A percentile compares a stretch with the other conserved stretches of the same genome.
Evolutionary conservation across 768 basidiomycete species (phyloP).

Genomic region (Gelatoporia subvermispora): DNA sequence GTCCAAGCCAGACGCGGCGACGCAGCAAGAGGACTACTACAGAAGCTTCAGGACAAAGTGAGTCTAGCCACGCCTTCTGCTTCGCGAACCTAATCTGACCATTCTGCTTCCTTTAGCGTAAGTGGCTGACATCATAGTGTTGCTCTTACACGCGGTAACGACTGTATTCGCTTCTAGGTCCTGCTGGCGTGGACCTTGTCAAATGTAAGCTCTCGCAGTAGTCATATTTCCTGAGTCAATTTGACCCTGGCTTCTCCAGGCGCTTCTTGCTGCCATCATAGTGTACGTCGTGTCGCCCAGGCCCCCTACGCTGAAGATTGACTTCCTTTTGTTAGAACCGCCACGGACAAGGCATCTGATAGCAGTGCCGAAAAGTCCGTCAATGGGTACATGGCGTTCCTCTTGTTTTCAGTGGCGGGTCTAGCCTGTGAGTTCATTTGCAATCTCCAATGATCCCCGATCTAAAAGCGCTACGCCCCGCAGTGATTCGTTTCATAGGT

Average conservation of each 20-base stretch:
- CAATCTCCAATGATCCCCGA: background rate
- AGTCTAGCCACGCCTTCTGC: conserved; percentile 15
- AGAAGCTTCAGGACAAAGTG: conserved; percentile 84
- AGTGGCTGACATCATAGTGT: conserved; percentile 1
- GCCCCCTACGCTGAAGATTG: background rate
- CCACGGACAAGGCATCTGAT: conserved; percentile 46
- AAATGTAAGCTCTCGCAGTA: conserved; percentile 49
- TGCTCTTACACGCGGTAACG: conserved; percentile 9
- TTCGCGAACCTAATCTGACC: background rate
- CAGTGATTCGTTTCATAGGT: conserved; percentile 84
- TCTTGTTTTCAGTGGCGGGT: conserved; percentile 83
- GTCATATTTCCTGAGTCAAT: background rate
- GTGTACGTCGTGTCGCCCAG: conserved; percentile 41
- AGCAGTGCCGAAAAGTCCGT: conserved; percentile 50
- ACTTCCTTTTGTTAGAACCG: conserved; percentile 27
- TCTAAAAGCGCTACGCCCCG: background rate
- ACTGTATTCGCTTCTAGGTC: conserved; percentile 39
- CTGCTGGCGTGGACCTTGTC: conserved; percentile 85
- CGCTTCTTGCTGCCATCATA: conserved; percentile 68
- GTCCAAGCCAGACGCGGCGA: conserved; percentile 52
- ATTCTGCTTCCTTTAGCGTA: background rate
- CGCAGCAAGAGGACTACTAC: conserved; percentile 83
- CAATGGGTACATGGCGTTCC: conserved; percentile 84
- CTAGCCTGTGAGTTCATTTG: conserved; percentile 70
- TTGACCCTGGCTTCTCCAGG: conserved; percentile 33